Conservation (phyloP, 306 rosid genomes). For the Castanospermum australe region DNA sequence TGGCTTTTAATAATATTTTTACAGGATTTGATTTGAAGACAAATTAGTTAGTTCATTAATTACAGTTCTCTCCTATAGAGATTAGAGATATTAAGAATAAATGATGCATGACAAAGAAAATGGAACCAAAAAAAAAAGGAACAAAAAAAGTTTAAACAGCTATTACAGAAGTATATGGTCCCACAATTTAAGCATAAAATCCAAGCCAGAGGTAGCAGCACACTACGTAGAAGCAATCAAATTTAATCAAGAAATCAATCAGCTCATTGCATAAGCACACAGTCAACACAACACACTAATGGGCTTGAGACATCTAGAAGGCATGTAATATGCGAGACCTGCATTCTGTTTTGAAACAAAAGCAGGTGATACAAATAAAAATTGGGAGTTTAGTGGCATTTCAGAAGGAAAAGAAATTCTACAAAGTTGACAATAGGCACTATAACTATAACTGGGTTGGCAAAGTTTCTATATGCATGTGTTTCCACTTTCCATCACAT, state of each 20-base stretch:
- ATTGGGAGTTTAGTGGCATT: not conserved
- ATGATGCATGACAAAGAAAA: not conserved
- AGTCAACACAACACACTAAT: not conserved
- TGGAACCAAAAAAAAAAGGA: no score
- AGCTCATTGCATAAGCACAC: not conserved
- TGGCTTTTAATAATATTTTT: not conserved
- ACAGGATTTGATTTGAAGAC: not conserved
- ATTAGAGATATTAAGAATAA: not conserved
- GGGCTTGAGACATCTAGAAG: not conserved
- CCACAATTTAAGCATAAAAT: slow-evolving; percentile 3
- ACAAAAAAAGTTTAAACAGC: not conserved
- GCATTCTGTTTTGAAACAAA: not conserved
- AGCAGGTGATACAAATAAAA: not conserved
- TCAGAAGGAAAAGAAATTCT: not conserved
- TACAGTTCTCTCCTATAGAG: not conserved
- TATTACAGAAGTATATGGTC: not conserved
- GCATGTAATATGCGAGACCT: not conserved
- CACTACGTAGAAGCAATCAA: not conserved
- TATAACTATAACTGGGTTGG: not conserved
- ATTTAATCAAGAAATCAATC: not conserved
- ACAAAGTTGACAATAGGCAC: not conserved
- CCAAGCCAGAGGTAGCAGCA: not conserved
- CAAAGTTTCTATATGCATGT: not conserved
- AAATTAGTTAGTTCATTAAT: not conserved
- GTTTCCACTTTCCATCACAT: slow-evolving; percentile 16